phyloP scores from a whole-genome alignment of 495 filamentous ascomycete species.

The Chaetomidium leptoderma region DNA sequence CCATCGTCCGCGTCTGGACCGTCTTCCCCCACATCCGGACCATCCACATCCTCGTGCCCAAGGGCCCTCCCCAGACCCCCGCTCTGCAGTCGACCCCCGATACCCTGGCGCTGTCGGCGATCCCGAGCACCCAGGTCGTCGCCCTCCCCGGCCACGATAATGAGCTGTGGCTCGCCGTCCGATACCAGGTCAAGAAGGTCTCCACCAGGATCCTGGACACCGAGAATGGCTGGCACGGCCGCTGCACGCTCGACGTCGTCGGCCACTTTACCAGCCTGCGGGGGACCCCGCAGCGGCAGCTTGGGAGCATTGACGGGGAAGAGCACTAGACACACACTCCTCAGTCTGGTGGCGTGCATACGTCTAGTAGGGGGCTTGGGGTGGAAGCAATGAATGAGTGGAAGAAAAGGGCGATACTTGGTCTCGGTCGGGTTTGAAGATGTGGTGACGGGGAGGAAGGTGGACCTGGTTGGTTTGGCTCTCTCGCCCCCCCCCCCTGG shows the following conservation, averaged over 20 bases:
- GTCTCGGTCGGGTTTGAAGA: too few species aligned
- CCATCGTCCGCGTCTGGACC: conserved; percentile 15
- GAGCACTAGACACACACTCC: too few species aligned
- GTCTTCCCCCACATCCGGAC: conserved; percentile 13
- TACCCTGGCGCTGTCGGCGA: conserved; percentile 4
- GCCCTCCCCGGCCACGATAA: conserved; percentile 6
- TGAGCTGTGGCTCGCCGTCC: conserved; percentile 20
- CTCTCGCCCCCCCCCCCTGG: neutral
- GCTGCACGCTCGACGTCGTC: neutral
- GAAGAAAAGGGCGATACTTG: too few species aligned
- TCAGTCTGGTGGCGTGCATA: too few species aligned
- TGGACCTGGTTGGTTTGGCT: neutral
- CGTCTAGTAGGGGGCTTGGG: too few species aligned
- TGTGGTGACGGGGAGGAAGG: neutral
- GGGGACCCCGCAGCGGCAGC: neutral
- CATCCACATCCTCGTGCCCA: conserved; percentile 21
- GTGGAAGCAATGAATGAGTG: too few species aligned
- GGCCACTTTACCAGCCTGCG: conserved; percentile 7
- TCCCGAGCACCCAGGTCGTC: conserved; percentile 8
- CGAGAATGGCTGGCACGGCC: conserved; percentile 6
- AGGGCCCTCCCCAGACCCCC: conserved; percentile 5
- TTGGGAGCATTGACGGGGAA: neutral
- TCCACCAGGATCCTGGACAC: neutral
- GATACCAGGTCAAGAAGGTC: conserved; percentile 17
- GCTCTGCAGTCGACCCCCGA: conserved; percentile 3